Percentiles rank a stretch among this genome's conserved stretches.
These are phyloP conservation scores for Thalassiosira ordinaria DNA, from an alignment of 352 stramenopile genomes.

Conservation along the genomic window DNA sequence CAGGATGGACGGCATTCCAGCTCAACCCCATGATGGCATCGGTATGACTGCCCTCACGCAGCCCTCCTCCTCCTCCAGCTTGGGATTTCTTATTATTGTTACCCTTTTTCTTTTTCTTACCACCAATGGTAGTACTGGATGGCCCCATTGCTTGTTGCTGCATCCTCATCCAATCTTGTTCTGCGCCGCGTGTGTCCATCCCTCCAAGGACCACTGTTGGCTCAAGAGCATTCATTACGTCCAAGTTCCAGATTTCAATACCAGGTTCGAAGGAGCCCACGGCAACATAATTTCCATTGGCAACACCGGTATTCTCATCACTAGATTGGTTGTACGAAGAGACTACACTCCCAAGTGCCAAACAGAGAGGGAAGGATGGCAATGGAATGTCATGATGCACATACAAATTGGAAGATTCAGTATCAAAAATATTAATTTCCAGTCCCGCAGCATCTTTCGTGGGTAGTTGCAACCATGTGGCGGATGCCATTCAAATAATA, in stretches of 20 bases:
- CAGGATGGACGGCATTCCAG: slow-evolving; percentile 96
- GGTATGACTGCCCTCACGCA: slow-evolving; percentile 94
- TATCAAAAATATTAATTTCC: slow-evolving; percentile 99
- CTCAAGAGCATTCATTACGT: slow-evolving; percentile 98
- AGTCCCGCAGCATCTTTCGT: slow-evolving; percentile 98
- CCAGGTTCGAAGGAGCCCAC: slow-evolving; percentile 98
- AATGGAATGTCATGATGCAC: slow-evolving; percentile 99
- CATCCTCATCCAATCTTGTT: slow-evolving; percentile 62
- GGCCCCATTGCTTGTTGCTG: slow-evolving; percentile 21
- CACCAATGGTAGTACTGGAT: slow-evolving; percentile 14
- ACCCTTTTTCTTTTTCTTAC: slow-evolving; percentile 53
- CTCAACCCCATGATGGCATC: slow-evolving; percentile 98
- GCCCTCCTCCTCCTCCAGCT: slow-evolving; percentile 51
- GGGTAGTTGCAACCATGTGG: too few species aligned
- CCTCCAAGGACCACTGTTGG: slow-evolving; percentile 93
- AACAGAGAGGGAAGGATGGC: slow-evolving; percentile 96
- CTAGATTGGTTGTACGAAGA: slow-evolving; percentile 16
- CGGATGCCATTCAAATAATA: slow-evolving; percentile 29
- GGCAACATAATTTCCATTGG: slow-evolving; percentile 94
- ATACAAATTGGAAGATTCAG: slow-evolving; percentile 96
- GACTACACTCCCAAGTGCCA: slow-evolving; percentile 91
- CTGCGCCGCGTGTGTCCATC: slow-evolving; percentile 86
- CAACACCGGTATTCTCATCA: slow-evolving; percentile 81
- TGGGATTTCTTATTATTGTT: slow-evolving; percentile 66
- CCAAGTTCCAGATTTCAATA: slow-evolving; percentile 99